Base-by-base conservation (phyloP, 225 moss, liverwort and hornwort species). In the Polytrichum formosum region DNA sequence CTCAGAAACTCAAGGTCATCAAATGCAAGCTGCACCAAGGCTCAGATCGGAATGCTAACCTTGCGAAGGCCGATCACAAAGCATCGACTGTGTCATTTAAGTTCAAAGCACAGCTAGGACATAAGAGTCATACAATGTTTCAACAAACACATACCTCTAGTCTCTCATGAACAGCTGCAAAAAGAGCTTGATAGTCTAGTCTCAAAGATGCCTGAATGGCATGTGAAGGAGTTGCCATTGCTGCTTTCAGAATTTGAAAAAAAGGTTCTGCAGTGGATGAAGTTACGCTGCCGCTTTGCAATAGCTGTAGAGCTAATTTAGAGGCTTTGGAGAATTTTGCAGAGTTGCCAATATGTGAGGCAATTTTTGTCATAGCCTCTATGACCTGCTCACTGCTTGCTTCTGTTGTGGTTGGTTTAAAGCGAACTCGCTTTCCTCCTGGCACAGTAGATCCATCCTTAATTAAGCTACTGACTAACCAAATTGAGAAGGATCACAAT, bases 311-410 rank as follows among this genome's bases (percentile, higher is more conserved):
- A 28, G 94, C 94, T 74, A 97, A 83, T 76, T 92, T 97, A 35
- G 88, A 97, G 7, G 94, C 94, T 73, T 97, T 97, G 20, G 86
- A 78, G 60, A 97, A 94, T 76, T 97, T 97, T 55, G 76, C 70
- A n/a, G 92, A 63, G 80, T 97, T 97, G 5, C 91, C 88, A 70
- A 97, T 94, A 72, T 97, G 92, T 17, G 86, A 72, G 28, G 94
- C 83, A 21, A 97, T 94, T 80, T 90, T 97, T 46, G 72, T 78
- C 82, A 97, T 92, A 70, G 97, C 97, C 64, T 89, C 86, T 79
- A 87, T 54, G 62, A 97, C 74, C 86, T 92, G 94, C 76, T 94
- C 91, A 67, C 73, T 84, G 74, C 83, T 97, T 55, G 90, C 94
- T 69, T 94, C 97, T n/a, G 85, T 80, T 76, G 90, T 88, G 63